Percentiles rank a stretch among this genome's conserved stretches.
Conservation (phyloP, 306 rosid species). For the Corylus avellana region DNA sequence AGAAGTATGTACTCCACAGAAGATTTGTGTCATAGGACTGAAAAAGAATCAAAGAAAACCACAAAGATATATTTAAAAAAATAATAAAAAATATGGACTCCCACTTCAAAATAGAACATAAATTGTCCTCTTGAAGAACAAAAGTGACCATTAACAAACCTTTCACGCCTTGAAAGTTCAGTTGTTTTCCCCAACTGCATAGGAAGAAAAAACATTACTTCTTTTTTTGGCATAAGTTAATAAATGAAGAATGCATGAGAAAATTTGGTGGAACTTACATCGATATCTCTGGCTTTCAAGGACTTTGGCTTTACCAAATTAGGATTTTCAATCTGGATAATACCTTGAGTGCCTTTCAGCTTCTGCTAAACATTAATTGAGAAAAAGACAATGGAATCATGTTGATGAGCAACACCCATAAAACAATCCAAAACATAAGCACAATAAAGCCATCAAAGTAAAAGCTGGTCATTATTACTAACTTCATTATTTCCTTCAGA, state of each 20-base stretch:
- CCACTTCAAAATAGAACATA: constrained; percentile 4
- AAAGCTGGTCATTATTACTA: constrained; percentile 23
- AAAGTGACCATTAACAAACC: constrained; percentile 47
- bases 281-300: constrained; percentile 69
- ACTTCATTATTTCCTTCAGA: constrained; percentile 25
- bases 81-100: background rate
- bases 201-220: constrained; percentile 18
- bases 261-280: constrained; percentile 54
- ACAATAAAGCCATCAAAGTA: constrained; percentile 1
- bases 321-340: constrained; percentile 92
- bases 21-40: too few species aligned
- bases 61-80: background rate
- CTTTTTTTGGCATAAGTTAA: constrained; percentile 2
- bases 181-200: constrained; percentile 70
- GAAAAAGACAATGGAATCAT: constrained; percentile 16
- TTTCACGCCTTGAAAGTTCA: constrained; percentile 97
- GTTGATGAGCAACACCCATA: background rate
- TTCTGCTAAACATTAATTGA: constrained; percentile 49
- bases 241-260: background rate
- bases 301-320: constrained; percentile 78
- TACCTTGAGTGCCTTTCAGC: constrained; percentile 78
- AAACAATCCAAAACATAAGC: constrained; percentile 13
- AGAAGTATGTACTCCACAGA: too few species aligned
- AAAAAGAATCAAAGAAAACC: background rate
- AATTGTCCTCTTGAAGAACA: constrained; percentile 1